Conservation (phyloP, 371 early-diverging fungal species). For the Mortierella sp. region DNA sequence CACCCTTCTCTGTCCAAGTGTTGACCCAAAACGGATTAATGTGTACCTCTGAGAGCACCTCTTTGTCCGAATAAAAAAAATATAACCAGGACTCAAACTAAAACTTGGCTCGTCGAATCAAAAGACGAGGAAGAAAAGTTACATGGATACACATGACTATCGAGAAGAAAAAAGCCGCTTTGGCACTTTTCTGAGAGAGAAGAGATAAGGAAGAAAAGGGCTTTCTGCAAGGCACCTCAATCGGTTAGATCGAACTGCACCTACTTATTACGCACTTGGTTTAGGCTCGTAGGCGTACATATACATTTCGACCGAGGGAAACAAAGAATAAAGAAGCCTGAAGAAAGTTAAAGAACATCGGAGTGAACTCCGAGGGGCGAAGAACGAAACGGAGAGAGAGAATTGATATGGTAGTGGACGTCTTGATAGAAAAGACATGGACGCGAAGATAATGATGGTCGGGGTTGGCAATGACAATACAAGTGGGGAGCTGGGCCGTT, state of each 20-base stretch:
- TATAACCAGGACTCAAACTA: neutral
- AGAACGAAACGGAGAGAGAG: neutral
- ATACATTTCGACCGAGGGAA: neutral
- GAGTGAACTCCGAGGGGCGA: neutral
- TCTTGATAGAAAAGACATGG: neutral
- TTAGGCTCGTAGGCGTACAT: neutral
- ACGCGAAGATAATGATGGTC: neutral
- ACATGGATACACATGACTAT: neutral
- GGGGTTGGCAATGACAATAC: neutral
- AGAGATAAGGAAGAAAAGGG: slow-evolving; percentile 1
- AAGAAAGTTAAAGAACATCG: neutral
- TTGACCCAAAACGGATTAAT: neutral
- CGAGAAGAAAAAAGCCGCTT: neutral
- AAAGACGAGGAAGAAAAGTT: neutral
- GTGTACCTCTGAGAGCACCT: neutral
- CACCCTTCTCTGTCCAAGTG: neutral
- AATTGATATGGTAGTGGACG: neutral
- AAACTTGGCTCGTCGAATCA: neutral
- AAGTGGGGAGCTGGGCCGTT: neutral
- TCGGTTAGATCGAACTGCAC: neutral
- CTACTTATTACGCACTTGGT: neutral
- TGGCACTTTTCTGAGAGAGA: neutral
- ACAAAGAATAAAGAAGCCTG: no score
- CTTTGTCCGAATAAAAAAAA: neutral
- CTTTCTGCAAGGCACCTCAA: neutral